These are phyloP conservation scores for Pichia cactophila DNA, from an alignment of 1,139 yeast genomes.

Conservation along the genomic window DNA sequence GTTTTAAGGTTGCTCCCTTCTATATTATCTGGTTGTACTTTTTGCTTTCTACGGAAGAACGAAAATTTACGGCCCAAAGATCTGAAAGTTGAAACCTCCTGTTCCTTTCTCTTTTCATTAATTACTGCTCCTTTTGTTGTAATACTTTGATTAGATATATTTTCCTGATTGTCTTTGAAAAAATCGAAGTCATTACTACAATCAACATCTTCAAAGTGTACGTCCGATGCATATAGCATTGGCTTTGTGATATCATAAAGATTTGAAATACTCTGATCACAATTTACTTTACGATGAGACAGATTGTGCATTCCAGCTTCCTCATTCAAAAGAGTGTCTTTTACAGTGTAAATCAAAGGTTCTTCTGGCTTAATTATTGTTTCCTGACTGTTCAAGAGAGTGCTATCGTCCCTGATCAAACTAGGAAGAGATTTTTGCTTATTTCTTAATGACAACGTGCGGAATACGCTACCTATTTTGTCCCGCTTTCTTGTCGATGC, in stretches of 20 bases:
- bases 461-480: conserved; percentile 3
- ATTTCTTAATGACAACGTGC: conserved; percentile 5
- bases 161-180: not conserved
- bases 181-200: not conserved
- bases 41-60: not conserved
- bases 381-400: not conserved
- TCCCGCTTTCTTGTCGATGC: not conserved
- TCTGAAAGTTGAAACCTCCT: not conserved
- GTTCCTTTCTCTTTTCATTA: not conserved
- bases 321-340: no score
- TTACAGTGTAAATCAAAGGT: no score
- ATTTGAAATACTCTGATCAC: not conserved
- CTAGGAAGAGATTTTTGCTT: not conserved
- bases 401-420: not conserved
- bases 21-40: not conserved
- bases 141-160: not conserved
- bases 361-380: not conserved
- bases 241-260: conserved; percentile 5
- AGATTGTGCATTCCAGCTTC: no score
- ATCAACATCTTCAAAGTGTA: no score
- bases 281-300: no score
- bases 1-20: not conserved
- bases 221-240: not conserved
- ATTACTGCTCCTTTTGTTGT: not conserved
- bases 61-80: not conserved